Evolutionary conservation across 2,329 filamentous ascomycete genomes (phyloP), one percentile per base, ranked within the genome.

Genomic region (Exophiala oligosperma): DNA sequence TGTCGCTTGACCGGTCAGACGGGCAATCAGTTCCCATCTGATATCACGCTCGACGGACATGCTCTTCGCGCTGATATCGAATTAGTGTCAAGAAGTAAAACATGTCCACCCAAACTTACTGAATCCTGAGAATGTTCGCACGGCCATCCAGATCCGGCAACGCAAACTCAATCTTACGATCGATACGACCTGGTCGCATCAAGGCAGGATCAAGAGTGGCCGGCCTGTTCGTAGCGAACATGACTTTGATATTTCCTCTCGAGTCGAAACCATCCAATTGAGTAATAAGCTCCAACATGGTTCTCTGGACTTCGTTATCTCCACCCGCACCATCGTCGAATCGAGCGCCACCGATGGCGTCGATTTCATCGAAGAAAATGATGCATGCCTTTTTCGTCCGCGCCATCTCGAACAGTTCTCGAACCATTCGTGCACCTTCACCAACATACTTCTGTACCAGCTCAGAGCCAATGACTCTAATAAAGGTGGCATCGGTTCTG

Each of bases 41-140:
- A 99, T 99, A 72, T 99, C 94, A 53, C 94, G 87, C 84, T 99
- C 94, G 38, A 99, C 94, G 17, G 92, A 97, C 94, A 99, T 99
- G 73, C 91, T 96, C 88, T 97, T 99, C 69, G 94, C 94, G 79
- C 97, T 48, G 12, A 26, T 24, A 48, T 12, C 7, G 8, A 17
- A 26, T 48, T 7, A 48, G 46, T 48, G 17, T 17, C 9, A 14
- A n/a, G 9, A n/a, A 21, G 28, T 14, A 1, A 38, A n/a, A 28
- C 9, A 24, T 23, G 11, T 8, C 7, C 17, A 11, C n/a, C 17
- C n/a, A 29, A 11, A 49, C 49, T 57, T 51, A 57, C 32, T 59
- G 59, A 70, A 99, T 99, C 51, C 94, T 90, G 46, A 99, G 84
- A 71, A 99, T 97, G 78, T 97, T 97, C 71, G 94, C 94, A 66